Evolutionary conservation across 1,284 basidiomycete genomes (phyloP), one percentile per base, ranked within the genome.

Genomic region (Cryptococcus neoformans): DNA sequence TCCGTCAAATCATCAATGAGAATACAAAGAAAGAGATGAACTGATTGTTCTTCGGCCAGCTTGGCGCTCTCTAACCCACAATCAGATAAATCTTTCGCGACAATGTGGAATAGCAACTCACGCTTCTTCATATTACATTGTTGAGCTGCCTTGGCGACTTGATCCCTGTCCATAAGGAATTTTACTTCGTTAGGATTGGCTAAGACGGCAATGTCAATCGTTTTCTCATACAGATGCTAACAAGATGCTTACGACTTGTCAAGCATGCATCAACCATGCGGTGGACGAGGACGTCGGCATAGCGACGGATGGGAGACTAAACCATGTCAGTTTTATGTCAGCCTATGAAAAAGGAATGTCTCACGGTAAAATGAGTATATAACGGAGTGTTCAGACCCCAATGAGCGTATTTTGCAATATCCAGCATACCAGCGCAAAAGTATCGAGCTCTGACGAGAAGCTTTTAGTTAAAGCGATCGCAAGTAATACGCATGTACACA

Each of bases 351-450:
- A 28, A 28, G 41, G 14, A 56, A 59, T 36, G 45, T 59, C 70
- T 60, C 64, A 78, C 56, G 11, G 94, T 96, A 78, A 97, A 99
- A 77, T 99, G 95, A 28, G 94, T 96, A 81, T 99, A 99, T 51
- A 99, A 81, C 7, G 96, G 93, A 6, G 86, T 81, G 67, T 88
- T 95, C 66, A 99, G 82, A 1, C 93, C 87, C 75, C 91, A 98
- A 79, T 99, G 96, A 39, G 84, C 80, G 75, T 98, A 99, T 80
- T 99, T 98, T 46, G 93, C 91, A 71, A 99, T 99, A 78, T 99
- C 96, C 66, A 99, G 83, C 92, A 98, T 96, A 63, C 96, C 96
- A 34, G 94, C 86, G 74, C 95, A 99, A 85, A 97, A 99, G 80
- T 99, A 98, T 75, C 94, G 94, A 62, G 96, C 91, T 53, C 87